Percentiles rank a stretch among this genome's conserved stretches.
phyloP scores from a whole-genome alignment of 306 rosid genomes.

The Vigna hirtella region DNA sequence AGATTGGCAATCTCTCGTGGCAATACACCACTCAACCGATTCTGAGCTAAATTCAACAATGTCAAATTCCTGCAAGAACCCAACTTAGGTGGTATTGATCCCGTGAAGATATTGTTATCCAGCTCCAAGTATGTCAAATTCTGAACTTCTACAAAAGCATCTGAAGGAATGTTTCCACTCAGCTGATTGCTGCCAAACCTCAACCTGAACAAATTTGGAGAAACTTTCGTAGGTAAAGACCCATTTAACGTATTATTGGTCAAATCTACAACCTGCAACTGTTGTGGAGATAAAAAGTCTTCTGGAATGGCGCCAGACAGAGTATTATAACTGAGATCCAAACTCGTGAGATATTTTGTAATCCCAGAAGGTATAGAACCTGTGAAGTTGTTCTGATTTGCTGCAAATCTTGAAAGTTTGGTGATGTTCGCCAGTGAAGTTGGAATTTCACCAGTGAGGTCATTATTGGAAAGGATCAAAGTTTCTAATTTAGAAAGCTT shows the following conservation, averaged over 20 bases:
- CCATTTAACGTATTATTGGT: constrained; percentile 59
- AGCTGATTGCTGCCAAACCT: constrained; percentile 71
- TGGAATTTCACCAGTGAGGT: constrained; percentile 59
- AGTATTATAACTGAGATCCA: constrained; percentile 71
- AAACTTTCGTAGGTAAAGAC: constrained; percentile 52
- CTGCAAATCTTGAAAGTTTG: constrained; percentile 71
- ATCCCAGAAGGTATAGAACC: constrained; percentile 65
- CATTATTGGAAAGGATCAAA: constrained; percentile 70
- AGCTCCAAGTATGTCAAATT: constrained; percentile 69
- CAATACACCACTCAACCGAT: constrained; percentile 56
- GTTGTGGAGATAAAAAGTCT: constrained; percentile 54
- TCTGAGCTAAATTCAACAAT: constrained; percentile 73
- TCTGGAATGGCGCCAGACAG: constrained; percentile 60
- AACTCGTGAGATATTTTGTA: constrained; percentile 51
- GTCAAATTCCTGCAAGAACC: constrained; percentile 58
- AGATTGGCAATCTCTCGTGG: constrained; percentile 66
- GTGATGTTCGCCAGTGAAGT: constrained; percentile 43
- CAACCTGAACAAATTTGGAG: constrained; percentile 62
- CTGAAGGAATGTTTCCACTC: constrained; percentile 52
- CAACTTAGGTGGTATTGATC: constrained; percentile 59
- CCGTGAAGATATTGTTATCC: constrained; percentile 58
- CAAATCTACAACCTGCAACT: constrained; percentile 65
- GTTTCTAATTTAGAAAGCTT: constrained; percentile 61
- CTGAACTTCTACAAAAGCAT: neutral
- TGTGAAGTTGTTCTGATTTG: constrained; percentile 53